Conservation (phyloP, 371 early-diverging fungal species). For the Parasitella parasitica region DNA sequence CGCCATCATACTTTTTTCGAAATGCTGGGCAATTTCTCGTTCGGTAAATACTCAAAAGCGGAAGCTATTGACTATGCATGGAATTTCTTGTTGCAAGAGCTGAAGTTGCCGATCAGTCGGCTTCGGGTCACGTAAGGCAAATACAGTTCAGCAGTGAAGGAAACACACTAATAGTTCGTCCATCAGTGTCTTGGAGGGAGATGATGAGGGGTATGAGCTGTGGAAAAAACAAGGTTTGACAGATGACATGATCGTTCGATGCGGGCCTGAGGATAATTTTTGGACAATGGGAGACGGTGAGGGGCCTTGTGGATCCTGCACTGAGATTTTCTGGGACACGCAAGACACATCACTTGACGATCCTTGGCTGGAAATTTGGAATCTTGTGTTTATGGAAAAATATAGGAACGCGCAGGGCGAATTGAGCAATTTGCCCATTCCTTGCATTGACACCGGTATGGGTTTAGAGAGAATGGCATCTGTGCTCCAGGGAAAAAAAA, state of each 20-base stretch:
- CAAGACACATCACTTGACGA: slow-evolving; percentile 48
- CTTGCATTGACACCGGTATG: slow-evolving; percentile 85
- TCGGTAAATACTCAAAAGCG: slow-evolving; percentile 66
- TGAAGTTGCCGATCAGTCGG: slow-evolving; percentile 57
- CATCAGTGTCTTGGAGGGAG: slow-evolving; percentile 62
- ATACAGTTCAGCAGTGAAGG: not conserved
- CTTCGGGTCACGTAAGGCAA: slow-evolving; percentile 66
- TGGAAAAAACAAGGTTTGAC: slow-evolving; percentile 71
- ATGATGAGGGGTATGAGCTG: slow-evolving; percentile 62
- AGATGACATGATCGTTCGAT: slow-evolving; percentile 55
- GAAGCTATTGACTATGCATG: slow-evolving; percentile 70
- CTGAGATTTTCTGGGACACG: slow-evolving; percentile 84
- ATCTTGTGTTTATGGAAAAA: slow-evolving; percentile 83
- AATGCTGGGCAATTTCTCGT: slow-evolving; percentile 85
- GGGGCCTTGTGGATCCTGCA: slow-evolving; percentile 82
- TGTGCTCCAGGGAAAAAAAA: slow-evolving; percentile 61
- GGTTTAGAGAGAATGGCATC: slow-evolving; percentile 75
- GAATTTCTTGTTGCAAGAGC: slow-evolving; percentile 67
- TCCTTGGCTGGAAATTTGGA: slow-evolving; percentile 82
- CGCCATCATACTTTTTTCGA: slow-evolving; percentile 86
- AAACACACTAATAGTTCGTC: not conserved
- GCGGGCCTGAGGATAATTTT: slow-evolving; percentile 74
- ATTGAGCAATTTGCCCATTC: slow-evolving; percentile 53
- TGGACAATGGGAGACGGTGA: slow-evolving; percentile 87
- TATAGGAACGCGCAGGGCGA: slow-evolving; percentile 58